Evolutionary conservation across 2,329 filamentous ascomycete species (phyloP), one percentile per base, ranked within the genome.

Genomic region (Trichoderma harzianum): DNA sequence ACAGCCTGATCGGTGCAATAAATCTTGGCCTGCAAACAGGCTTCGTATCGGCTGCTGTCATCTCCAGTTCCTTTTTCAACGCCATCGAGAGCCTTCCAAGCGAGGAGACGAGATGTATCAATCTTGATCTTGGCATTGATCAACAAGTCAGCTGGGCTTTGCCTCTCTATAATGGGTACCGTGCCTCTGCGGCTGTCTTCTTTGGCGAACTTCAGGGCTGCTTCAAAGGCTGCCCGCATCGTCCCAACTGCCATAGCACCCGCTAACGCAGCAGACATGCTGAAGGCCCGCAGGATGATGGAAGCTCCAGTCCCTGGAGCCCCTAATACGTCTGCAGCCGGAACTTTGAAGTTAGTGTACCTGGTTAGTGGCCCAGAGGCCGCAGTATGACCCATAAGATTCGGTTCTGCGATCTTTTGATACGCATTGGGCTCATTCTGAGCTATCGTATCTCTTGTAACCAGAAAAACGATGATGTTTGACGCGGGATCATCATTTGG

Each of bases 141-240:
- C 11, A 65, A 36, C 18, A 65, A 7, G 18, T 65, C 63, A 12
- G 63, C 63, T 24, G 63, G 43, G 43, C 63, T 65, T 65, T 65
- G 63, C 21, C 63, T 65, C 30, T 65, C 63, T 18, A 65, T 65
- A 34, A 65, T 18, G 10, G 43, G 63, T 5, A 65, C 63, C 1
- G 63, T 65, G n/a, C 63, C 63, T 36, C 63, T 53, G 63, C 63
- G 63, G 43, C 43, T 65, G 5, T 65, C 63, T 53, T 65, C 63
- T 34, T 47, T 51, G 0, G 63, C 63, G 36, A 65, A 65, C 14
- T 65, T 65, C n/a, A 65, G n/a, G 12, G 63, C 63, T 53, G 43
- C 63, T 55, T 65, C 63, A 7, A 65, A 65, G 7, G 63, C 63
- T 34, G 63, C 43, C 21, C 63, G 63, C 63, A 65, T 65, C 14